Conservation (phyloP, 1,284 basidiomycete genomes). For the Leccinum pachyderme region DNA sequence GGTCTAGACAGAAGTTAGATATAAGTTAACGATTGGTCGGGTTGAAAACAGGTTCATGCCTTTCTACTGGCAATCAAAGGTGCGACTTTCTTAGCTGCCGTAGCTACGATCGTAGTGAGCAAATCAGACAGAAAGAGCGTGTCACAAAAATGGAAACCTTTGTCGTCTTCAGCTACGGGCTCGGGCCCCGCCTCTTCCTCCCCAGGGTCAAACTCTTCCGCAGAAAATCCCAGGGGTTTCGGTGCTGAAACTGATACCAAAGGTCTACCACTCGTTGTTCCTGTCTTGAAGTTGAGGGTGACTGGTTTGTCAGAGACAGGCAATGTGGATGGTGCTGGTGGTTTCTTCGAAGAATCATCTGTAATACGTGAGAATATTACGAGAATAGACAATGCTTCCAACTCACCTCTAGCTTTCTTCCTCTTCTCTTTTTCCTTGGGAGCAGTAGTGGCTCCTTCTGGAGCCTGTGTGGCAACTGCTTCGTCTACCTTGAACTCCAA, state of each 20-base stretch:
- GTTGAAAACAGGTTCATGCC: conserved; percentile 47
- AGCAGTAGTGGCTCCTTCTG: conserved; percentile 25
- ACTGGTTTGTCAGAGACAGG: conserved; percentile 77
- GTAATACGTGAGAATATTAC: not conserved
- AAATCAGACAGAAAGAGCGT: conserved; percentile 13
- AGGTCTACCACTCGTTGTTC: conserved; percentile 41
- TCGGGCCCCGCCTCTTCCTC: conserved; percentile 38
- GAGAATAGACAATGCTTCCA: conserved; percentile 6
- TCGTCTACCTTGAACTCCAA: conserved; percentile 80
- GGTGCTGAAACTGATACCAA: conserved; percentile 24
- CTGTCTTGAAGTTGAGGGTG: conserved; percentile 65
- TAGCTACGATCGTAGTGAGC: conserved; percentile 41
- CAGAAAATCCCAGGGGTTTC: conserved; percentile 53
- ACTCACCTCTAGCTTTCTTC: conserved; percentile 55
- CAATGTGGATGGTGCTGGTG: conserved; percentile 45
- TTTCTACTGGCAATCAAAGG: conserved; percentile 88
- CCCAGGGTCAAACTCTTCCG: conserved; percentile 39
- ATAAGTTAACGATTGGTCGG: not conserved
- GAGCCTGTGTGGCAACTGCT: conserved; percentile 40
- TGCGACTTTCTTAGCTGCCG: conserved; percentile 70
- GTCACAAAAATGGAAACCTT: conserved; percentile 45
- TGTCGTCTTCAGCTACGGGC: conserved; percentile 45
- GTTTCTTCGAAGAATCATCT: conserved; percentile 32
- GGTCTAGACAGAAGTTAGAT: conserved; percentile 48
- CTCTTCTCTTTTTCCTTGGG: conserved; percentile 63